These are phyloP conservation scores for Irpex lacteus DNA, from an alignment of 1,284 basidiomycete genomes.

Conservation along the genomic window DNA sequence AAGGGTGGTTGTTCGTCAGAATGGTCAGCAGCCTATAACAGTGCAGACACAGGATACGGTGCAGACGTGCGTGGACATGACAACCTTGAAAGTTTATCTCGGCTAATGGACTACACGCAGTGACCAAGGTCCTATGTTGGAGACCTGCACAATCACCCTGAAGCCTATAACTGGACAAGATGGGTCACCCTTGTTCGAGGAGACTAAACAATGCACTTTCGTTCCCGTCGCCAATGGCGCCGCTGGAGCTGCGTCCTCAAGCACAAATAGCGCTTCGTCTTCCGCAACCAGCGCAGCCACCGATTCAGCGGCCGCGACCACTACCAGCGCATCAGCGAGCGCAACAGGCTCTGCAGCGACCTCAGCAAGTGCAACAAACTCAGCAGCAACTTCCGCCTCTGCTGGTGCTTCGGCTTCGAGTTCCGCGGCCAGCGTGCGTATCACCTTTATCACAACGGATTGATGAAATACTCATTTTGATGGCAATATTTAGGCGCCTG, in stretches of 20 bases:
- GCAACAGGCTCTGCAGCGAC: constrained; percentile 4
- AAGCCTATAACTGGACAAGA: constrained; percentile 45
- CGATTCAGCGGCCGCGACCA: constrained; percentile 12
- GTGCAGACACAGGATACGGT: constrained; percentile 27
- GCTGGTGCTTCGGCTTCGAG: not conserved
- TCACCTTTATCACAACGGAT: not conserved
- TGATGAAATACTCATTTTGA: not conserved
- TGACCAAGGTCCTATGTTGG: constrained; percentile 47
- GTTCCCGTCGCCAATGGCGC: constrained; percentile 29
- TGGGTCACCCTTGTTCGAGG: constrained; percentile 49
- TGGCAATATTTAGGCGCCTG: not conserved
- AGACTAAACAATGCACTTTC: constrained; percentile 50
- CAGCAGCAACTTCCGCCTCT: not conserved
- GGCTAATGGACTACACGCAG: constrained; percentile 19
- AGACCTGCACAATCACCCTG: constrained; percentile 64
- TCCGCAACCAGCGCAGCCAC: constrained; percentile 6
- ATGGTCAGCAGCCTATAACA: constrained; percentile 26
- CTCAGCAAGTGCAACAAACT: not conserved
- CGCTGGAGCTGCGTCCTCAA: constrained; percentile 31
- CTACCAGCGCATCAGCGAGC: not conserved
- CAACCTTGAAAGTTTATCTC: constrained; percentile 2
- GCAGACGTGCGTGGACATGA: constrained; percentile 31
- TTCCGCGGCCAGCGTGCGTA: not conserved
- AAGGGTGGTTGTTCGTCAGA: constrained; percentile 20
- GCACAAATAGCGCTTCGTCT: constrained; percentile 10